Conservation (phyloP, 2,329 filamentous ascomycete species). For the Alternaria panax region DNA sequence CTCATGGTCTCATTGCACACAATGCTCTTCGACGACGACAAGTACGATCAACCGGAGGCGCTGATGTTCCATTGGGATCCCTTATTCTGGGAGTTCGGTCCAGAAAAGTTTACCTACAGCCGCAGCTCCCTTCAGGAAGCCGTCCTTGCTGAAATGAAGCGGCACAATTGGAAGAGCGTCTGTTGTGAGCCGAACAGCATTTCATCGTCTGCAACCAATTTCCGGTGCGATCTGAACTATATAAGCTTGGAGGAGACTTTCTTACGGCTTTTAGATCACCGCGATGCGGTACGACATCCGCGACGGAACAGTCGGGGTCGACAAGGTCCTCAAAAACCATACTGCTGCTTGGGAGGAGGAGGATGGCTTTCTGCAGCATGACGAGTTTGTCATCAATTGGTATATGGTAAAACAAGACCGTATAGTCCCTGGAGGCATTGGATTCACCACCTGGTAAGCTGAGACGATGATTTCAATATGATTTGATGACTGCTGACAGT, state of each 20-base stretch:
- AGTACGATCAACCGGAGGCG: conserved; percentile 45
- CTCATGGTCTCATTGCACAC: conserved; percentile 52
- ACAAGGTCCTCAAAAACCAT: conserved; percentile 50
- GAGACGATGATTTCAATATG: neutral
- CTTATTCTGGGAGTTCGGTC: conserved; percentile 38
- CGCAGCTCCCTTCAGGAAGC: conserved; percentile 44
- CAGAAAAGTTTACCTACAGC: conserved; percentile 42
- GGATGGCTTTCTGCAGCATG: conserved; percentile 4
- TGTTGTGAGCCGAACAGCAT: conserved; percentile 56
- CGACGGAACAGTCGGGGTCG: conserved; percentile 43
- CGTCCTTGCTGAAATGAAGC: conserved; percentile 51
- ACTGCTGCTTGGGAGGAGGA: conserved; percentile 45
- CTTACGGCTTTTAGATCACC: conserved; percentile 36
- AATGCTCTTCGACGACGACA: conserved; percentile 55
- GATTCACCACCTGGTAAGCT: neutral
- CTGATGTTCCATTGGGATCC: conserved; percentile 53
- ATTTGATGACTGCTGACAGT: neutral
- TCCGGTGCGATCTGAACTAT: conserved; percentile 38
- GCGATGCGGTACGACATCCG: conserved; percentile 49
- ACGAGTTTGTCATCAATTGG: neutral
- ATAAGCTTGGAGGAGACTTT: conserved; percentile 2
- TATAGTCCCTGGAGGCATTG: neutral
- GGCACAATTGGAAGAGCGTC: conserved; percentile 51
- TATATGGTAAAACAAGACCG: neutral
- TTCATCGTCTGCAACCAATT: conserved; percentile 56